Evolutionary conservation across 805 yeast species (phyloP), one percentile per base, ranked within the genome.

Genomic region (Candida caryicola): DNA sequence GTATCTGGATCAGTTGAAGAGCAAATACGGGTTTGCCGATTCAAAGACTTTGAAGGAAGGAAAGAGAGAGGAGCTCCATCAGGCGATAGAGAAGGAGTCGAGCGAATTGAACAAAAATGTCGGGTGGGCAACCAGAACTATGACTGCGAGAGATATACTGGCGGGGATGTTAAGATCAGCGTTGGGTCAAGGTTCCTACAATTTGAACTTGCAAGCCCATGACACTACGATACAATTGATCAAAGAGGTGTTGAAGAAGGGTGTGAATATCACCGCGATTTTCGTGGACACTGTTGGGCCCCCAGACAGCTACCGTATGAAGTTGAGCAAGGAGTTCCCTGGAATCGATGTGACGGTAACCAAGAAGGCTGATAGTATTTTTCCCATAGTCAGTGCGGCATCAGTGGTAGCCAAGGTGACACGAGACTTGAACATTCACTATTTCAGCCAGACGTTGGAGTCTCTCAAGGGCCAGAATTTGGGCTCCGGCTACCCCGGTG

Each of bases 211-310:
- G 50, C 99, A 93, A 61, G 99, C 99, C 0, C 98, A 93, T 54
- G 95, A 89, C 52, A 82, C 95, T 0, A 93, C 99, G 0, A 90
- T 90, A 55, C 79, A 68, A 12, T 64, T 93, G 43, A 88, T 93
- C 28, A 76, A 74, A 43, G 77, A 74, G 8, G 82, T 86, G 0
- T 27, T 86, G 4, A 76, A 73, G 21, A 62, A 66, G 25, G 85
- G 86, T 1, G 81, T 86, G 5, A 74, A 77, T 28, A 55, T 93
- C 4, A 72, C 68, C 18, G 87, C 87, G 55, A 76, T 90, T 0
- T 93, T 75, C 58, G 90, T 93, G 4, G 99, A 93, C 58, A 93
- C 99, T 0, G 99, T 93, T 29, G 99, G 99, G 0, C 97, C 98
- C 1, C 98, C 99, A 10, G 76, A 62, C 1, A 68, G 82, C 25